phyloP scores from a whole-genome alignment of 78 protist genomes.

The Dictyostelium brefeldianum region DNA sequence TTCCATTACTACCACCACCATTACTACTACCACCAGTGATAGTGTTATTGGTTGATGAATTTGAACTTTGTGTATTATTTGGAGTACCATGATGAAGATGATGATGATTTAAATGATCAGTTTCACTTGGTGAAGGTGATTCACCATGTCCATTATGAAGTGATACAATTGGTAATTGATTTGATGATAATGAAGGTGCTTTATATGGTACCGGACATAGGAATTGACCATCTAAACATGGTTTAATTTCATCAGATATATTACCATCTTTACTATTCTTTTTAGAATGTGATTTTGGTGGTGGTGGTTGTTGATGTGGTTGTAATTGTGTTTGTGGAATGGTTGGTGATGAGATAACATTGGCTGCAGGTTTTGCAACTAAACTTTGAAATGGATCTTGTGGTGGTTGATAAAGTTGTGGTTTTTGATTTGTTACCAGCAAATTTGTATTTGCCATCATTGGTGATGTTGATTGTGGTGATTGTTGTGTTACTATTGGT shows the following conservation, averaged over 20 bases:
- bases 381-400: not conserved
- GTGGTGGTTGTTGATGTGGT: not conserved
- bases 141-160: not conserved
- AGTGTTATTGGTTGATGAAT: not conserved
- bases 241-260: not conserved
- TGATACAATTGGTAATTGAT: constrained; percentile 7
- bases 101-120: not conserved
- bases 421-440: not conserved
- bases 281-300: not conserved
- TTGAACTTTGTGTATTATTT: no score
- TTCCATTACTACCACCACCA: not conserved
- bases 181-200: constrained; percentile 67
- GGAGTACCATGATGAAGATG: constrained; percentile 22
- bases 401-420: constrained; percentile 29
- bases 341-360: not conserved
- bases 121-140: not conserved
- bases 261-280: not conserved
- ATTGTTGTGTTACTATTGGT: not conserved
- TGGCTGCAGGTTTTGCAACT: not conserved
- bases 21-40: not conserved
- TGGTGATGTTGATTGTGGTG: not conserved
- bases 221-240: constrained; percentile 39
- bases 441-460: not conserved
- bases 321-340: not conserved
- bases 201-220: constrained; percentile 57